Percentiles rank a stretch among this genome's conserved stretches.
Evolutionary conservation across 441 rosid genomes (phyloP).

Genomic region (Breynia disticha): DNA sequence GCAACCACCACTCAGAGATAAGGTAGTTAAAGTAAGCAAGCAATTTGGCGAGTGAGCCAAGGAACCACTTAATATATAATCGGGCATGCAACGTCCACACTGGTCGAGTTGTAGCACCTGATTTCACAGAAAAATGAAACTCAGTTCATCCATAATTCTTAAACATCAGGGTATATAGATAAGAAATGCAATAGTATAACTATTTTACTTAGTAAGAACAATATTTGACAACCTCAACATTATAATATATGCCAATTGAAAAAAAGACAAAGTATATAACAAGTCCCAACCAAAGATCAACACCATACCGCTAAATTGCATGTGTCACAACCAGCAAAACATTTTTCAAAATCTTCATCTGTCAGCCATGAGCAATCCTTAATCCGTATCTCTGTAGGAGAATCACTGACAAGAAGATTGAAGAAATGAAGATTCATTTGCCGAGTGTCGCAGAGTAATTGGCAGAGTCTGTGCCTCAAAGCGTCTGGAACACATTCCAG

Average conservation of each 20-base stretch:
- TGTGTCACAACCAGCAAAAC: constrained; percentile 53
- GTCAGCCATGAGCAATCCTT: constrained; percentile 86
- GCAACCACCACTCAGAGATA: constrained; percentile 73
- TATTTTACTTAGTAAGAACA: too few relatives aligned
- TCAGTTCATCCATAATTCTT: constrained; percentile 10
- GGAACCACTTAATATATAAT: constrained; percentile 40
- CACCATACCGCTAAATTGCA: constrained; percentile 51
- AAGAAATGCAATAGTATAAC: not conserved
- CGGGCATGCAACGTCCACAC: constrained; percentile 83
- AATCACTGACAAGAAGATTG: constrained; percentile 48
- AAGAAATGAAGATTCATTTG: constrained; percentile 44
- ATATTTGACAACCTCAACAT: too few relatives aligned
- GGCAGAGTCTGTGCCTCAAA: constrained; percentile 53
- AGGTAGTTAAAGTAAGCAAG: constrained; percentile 48
- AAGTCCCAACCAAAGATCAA: constrained; percentile 10
- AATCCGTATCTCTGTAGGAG: constrained; percentile 59
- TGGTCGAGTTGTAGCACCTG: constrained; percentile 86
- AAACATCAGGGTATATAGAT: not conserved
- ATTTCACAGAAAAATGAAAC: constrained; percentile 16
- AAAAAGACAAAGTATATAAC: constrained; percentile 1
- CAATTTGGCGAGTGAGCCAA: constrained; percentile 43
- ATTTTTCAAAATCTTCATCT: constrained; percentile 52
- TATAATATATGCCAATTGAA: not conserved
- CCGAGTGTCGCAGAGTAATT: constrained; percentile 60
- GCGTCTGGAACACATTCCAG: constrained; percentile 75